phyloP scores from a whole-genome alignment of 2,329 filamentous ascomycete genomes.

The Penicillium sp. region DNA sequence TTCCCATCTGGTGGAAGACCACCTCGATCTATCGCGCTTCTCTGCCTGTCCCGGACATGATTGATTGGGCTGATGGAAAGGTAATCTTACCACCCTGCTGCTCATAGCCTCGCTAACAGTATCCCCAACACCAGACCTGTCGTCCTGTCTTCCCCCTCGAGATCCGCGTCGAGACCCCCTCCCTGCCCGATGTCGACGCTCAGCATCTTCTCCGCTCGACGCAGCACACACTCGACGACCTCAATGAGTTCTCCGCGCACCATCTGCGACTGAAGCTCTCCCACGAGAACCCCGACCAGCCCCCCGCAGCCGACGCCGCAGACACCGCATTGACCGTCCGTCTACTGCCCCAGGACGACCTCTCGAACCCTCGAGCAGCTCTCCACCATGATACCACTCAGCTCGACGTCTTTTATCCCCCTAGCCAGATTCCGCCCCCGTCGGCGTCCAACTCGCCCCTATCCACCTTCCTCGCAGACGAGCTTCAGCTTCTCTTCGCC shows the following conservation, averaged over 20 bases:
- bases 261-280: conserved; percentile 64
- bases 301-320: conserved; percentile 16
- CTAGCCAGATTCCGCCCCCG: conserved; percentile 57
- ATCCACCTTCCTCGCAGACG: conserved; percentile 67
- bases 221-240: conserved; percentile 74
- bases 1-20: too few species aligned
- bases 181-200: too few species aligned
- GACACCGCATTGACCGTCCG: conserved; percentile 60
- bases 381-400: conserved; percentile 61
- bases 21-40: too few species aligned
- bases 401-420: conserved; percentile 68
- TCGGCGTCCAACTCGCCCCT: conserved; percentile 62
- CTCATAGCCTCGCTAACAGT: too few species aligned
- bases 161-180: too few species aligned
- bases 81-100: too few species aligned
- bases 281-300: conserved; percentile 23
- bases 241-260: conserved; percentile 77
- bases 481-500: conserved; percentile 67
- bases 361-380: conserved; percentile 49
- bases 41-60: too few species aligned
- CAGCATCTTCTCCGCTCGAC: conserved; percentile 72
- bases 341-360: conserved; percentile 48
- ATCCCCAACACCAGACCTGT: too few species aligned
- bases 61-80: too few species aligned
- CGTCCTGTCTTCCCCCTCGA: too few species aligned